Conservation (phyloP, 768 basidiomycete species). For the Trametes cingulata region DNA sequence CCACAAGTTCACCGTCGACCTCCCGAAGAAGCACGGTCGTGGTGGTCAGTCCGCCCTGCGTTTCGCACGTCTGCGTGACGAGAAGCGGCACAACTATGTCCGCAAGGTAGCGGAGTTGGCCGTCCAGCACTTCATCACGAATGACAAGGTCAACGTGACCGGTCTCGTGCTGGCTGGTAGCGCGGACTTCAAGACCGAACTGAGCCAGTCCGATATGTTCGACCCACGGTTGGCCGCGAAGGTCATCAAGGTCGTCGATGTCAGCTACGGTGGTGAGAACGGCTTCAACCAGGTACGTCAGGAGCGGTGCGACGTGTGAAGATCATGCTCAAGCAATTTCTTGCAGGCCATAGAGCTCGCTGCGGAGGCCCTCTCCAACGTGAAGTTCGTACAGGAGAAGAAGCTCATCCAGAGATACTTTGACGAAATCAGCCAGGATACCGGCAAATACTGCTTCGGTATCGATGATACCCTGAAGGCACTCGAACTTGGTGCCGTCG, state of each 20-base stretch:
- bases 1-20: constrained; percentile 98
- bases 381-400: constrained; percentile 99
- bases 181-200: constrained; percentile 98
- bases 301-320: neutral
- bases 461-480: constrained; percentile 96
- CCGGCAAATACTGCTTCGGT: constrained; percentile 95
- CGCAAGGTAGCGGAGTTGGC: constrained; percentile 97
- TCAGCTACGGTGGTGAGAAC: constrained; percentile 97
- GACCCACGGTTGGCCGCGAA: constrained; percentile 86
- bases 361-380: constrained; percentile 92
- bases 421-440: constrained; percentile 98
- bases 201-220: constrained; percentile 95
- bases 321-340: neutral
- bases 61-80: constrained; percentile 99
- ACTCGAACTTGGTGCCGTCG: constrained; percentile 93
- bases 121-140: constrained; percentile 97
- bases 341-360: constrained; percentile 94
- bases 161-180: constrained; percentile 95
- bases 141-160: constrained; percentile 97
- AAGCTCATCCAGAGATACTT: constrained; percentile 97
- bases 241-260: constrained; percentile 97
- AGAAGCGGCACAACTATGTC: constrained; percentile 99
- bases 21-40: constrained; percentile 99
- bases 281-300: constrained; percentile 95
- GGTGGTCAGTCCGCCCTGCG: constrained; percentile 99